These are phyloP conservation scores for Nigrospora sphaerica DNA, from an alignment of 2,329 filamentous ascomycete genomes.

Conservation along the genomic window DNA sequence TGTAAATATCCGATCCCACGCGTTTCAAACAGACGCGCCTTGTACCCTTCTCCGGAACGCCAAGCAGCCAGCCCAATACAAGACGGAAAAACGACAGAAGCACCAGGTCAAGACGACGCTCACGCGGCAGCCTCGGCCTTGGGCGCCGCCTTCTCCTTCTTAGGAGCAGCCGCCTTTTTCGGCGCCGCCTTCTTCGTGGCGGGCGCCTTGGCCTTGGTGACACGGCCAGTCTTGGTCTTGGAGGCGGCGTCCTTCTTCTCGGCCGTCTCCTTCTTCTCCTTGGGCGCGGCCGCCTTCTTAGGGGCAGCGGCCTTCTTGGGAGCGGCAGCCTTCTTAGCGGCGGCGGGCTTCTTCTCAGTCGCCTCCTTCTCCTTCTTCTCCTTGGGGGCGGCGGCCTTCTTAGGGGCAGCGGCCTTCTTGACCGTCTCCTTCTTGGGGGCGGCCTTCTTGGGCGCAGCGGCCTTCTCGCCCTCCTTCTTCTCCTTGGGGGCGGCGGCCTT, in stretches of 20 bases:
- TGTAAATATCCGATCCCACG: constrained; percentile 14
- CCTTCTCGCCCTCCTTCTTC: constrained; percentile 29
- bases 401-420: constrained; percentile 63
- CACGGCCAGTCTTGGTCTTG: constrained; percentile 23
- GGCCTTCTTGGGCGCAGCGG: constrained; percentile 27
- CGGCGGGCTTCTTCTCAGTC: constrained; percentile 26
- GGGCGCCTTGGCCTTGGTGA: constrained; percentile 29
- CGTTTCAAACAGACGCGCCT: constrained; percentile 17
- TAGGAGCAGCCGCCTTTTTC: constrained; percentile 26
- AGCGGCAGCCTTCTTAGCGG: constrained; percentile 55
- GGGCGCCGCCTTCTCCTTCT: constrained; percentile 33
- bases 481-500: constrained; percentile 33
- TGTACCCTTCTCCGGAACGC: constrained; percentile 25
- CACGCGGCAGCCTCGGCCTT: constrained; percentile 17
- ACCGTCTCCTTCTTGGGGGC: constrained; percentile 36
- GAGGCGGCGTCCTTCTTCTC: constrained; percentile 82
- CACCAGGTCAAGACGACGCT: constrained; percentile 12
- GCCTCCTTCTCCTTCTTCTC: constrained; percentile 49
- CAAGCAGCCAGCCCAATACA: constrained; percentile 21
- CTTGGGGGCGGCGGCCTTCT: constrained; percentile 34
- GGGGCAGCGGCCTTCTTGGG: constrained; percentile 44
- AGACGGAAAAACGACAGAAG: constrained; percentile 27
- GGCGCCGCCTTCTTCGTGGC: constrained; percentile 36
- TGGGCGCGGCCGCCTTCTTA: constrained; percentile 35
- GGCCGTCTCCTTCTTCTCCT: constrained; percentile 31